phyloP scores from a whole-genome alignment of 1,284 basidiomycete genomes.

The Leccinum glutinopallens region DNA sequence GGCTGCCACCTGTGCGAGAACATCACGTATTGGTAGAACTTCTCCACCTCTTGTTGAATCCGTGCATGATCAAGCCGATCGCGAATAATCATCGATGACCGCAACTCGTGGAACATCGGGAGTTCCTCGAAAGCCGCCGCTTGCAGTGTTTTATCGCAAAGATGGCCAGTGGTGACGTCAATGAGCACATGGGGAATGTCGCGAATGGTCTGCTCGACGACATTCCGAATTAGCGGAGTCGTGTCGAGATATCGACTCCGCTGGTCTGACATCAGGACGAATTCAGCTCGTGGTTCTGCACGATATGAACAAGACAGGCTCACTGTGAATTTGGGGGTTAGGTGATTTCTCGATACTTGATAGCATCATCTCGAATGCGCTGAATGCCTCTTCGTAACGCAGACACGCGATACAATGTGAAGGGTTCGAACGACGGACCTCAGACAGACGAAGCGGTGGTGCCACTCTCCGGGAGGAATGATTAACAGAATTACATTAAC shows the following conservation, averaged over 20 bases:
- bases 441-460: too few species aligned
- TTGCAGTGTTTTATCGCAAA: neutral
- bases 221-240: neutral
- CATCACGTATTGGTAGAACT: constrained; percentile 1
- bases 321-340: neutral
- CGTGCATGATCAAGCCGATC: neutral
- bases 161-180: neutral
- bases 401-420: too few species aligned
- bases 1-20: neutral
- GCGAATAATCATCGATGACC: neutral
- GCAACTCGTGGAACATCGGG: neutral
- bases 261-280: neutral
- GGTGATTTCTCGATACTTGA: neutral
- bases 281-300: neutral
- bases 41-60: neutral
- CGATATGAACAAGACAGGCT: neutral
- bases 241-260: neutral
- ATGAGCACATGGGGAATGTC: neutral
- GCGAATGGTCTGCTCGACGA: neutral
- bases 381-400: neutral
- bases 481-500: neutral
- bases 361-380: neutral
- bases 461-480: neutral
- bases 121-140: neutral
- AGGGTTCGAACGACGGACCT: too few species aligned